A percentile compares a stretch with the other conserved stretches of the same genome.
Conservation (phyloP, 1,284 basidiomycete species). For the Ceratobasidium sp. region DNA sequence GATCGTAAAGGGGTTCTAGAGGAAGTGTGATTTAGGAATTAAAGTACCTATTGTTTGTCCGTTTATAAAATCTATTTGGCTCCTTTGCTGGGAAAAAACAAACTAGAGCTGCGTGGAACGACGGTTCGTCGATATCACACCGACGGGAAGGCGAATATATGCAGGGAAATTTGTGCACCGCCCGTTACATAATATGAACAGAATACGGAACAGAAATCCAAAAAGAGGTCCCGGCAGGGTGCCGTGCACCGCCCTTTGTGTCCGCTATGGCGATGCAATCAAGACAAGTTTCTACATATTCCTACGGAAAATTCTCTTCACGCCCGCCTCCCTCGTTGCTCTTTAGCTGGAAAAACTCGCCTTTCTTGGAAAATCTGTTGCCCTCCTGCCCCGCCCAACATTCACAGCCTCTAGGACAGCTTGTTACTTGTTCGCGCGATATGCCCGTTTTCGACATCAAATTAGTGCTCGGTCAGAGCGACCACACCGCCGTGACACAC, state of each 20-base stretch:
- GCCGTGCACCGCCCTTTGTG: slow-evolving; percentile 25
- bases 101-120: background rate
- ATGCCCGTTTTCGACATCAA: too few species aligned
- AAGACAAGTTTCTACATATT: slow-evolving; percentile 23
- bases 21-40: background rate
- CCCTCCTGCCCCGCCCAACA: background rate
- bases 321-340: background rate
- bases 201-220: background rate
- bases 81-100: background rate
- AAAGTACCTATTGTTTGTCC: background rate
- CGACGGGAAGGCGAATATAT: slow-evolving; percentile 9
- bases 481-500: slow-evolving; percentile 18
- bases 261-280: slow-evolving; percentile 29
- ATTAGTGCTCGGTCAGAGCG: background rate
- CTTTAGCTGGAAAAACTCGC: slow-evolving; percentile 1
- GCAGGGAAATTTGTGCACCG: background rate
- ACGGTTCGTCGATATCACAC: background rate
- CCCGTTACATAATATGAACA: slow-evolving; percentile 28
- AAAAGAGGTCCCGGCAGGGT: background rate
- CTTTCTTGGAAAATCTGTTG: slow-evolving; percentile 18
- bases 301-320: slow-evolving; percentile 23
- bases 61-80: background rate
- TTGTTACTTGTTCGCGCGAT: too few species aligned
- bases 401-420: slow-evolving; percentile 7
- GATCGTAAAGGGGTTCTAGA: slow-evolving; percentile 8